Percentiles rank a stretch among this genome's conserved stretches.
Evolutionary conservation across 352 stramenopile genomes (phyloP).

Genomic region (Achlya hypogyna): DNA sequence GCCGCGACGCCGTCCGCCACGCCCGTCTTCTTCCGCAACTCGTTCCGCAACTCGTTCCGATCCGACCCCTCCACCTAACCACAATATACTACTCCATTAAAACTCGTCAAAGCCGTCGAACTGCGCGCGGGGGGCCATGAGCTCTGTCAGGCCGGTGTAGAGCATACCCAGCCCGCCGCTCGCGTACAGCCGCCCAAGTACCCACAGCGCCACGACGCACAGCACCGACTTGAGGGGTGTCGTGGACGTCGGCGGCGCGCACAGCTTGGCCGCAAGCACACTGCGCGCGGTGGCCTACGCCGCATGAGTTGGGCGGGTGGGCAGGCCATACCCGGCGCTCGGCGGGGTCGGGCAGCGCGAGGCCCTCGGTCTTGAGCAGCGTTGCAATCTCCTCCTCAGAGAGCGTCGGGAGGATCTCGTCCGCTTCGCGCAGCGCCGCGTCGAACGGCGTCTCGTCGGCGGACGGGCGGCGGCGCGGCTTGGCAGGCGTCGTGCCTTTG

Average conservation of each 20-base stretch:
- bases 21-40: slow-evolving; percentile 19
- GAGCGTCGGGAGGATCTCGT: slow-evolving; percentile 60
- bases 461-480: too few relatives aligned
- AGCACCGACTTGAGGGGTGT: slow-evolving; percentile 21
- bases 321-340: slow-evolving; percentile 23
- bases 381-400: slow-evolving; percentile 55
- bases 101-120: slow-evolving; percentile 22
- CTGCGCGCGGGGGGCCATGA: not conserved
- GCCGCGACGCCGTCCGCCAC: not conserved
- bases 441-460: not conserved
- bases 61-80: not conserved
- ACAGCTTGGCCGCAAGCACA: slow-evolving; percentile 52
- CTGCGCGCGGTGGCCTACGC: slow-evolving; percentile 43
- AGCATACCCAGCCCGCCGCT: slow-evolving; percentile 40
- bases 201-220: slow-evolving; percentile 50
- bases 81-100: slow-evolving; percentile 3
- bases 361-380: slow-evolving; percentile 48
- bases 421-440: not conserved
- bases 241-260: slow-evolving; percentile 17
- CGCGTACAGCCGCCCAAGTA: slow-evolving; percentile 55
- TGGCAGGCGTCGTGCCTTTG: slow-evolving; percentile 25
- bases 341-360: slow-evolving; percentile 37
- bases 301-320: not conserved
- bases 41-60: slow-evolving; percentile 20
- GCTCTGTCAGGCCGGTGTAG: not conserved